Evolutionary conservation across 306 rosid species (phyloP).

Genomic region (Carpinus viminea): DNA sequence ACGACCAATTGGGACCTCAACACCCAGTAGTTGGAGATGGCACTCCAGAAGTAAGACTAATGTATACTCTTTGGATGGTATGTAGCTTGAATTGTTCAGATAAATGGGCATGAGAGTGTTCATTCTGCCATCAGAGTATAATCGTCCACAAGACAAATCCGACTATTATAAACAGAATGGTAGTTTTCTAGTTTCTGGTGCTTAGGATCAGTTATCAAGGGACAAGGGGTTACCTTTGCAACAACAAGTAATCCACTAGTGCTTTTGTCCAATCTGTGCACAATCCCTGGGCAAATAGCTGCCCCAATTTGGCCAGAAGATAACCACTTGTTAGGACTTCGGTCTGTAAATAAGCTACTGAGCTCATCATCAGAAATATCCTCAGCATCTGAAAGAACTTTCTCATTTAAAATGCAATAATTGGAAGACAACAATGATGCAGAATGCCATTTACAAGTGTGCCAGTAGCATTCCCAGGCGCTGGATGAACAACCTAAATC

Average conservation of each 20-base stretch:
- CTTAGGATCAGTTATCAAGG: slow-evolving; percentile 11
- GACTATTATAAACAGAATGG: neutral
- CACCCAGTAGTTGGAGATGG: slow-evolving; percentile 48
- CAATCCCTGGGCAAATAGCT: slow-evolving; percentile 84
- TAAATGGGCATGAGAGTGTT: slow-evolving; percentile 72
- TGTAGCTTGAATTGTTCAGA: slow-evolving; percentile 78
- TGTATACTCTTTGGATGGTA: slow-evolving; percentile 61
- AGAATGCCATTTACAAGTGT: slow-evolving; percentile 86
- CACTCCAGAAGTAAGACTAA: slow-evolving; percentile 63
- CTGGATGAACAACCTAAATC: slow-evolving; percentile 88
- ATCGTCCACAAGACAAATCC: neutral
- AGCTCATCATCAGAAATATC: slow-evolving; percentile 54
- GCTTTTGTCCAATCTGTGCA: slow-evolving; percentile 88
- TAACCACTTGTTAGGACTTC: slow-evolving; percentile 30
- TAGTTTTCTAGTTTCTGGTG: slow-evolving; percentile 13
- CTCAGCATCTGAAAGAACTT: slow-evolving; percentile 49
- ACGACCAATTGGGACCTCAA: slow-evolving; percentile 75
- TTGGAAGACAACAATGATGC: slow-evolving; percentile 79
- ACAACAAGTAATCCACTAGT: slow-evolving; percentile 87
- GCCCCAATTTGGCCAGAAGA: slow-evolving; percentile 32
- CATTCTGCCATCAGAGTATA: slow-evolving; percentile 56
- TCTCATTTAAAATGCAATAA: slow-evolving; percentile 49
- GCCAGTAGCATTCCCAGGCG: slow-evolving; percentile 79
- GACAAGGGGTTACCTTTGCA: slow-evolving; percentile 59
- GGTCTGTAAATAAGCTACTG: slow-evolving; percentile 18